Evolutionary conservation across 2,329 filamentous ascomycete genomes (phyloP).

Genomic region (Tetracladium maxilliforme): DNA sequence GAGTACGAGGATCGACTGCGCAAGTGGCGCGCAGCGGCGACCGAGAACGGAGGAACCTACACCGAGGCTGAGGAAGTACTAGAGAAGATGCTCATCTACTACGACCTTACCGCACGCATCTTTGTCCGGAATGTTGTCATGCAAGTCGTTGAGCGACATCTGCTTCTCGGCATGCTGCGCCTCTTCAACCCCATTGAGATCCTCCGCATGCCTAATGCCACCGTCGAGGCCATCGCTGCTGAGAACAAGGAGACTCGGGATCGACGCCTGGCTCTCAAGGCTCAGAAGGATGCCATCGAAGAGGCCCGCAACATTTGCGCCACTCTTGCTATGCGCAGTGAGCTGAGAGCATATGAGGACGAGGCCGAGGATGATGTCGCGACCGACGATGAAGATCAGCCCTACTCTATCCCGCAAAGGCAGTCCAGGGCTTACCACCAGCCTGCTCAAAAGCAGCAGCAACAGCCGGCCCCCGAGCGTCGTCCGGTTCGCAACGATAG

Average conservation of each 20-base stretch:
- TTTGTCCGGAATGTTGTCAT: constrained; percentile 37
- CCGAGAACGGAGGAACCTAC: constrained; percentile 27
- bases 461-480: too few species aligned
- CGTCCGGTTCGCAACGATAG: too few species aligned
- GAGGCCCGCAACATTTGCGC: constrained; percentile 33
- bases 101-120: constrained; percentile 34
- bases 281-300: constrained; percentile 32
- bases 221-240: constrained; percentile 32
- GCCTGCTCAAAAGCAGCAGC: too few species aligned
- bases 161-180: constrained; percentile 33
- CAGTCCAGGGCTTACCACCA: too few species aligned
- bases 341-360: constrained; percentile 26
- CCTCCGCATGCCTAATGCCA: constrained; percentile 25
- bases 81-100: constrained; percentile 41
- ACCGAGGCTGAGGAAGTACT: constrained; percentile 35
- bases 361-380: too few species aligned
- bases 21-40: constrained; percentile 26
- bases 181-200: constrained; percentile 37
- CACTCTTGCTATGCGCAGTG: constrained; percentile 34
- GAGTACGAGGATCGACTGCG: constrained; percentile 35
- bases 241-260: constrained; percentile 38
- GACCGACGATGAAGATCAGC: too few species aligned
- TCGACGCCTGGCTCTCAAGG: constrained; percentile 28
- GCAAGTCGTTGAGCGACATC: constrained; percentile 33
- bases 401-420: too few species aligned